A percentile compares a stretch with the other conserved stretches of the same genome.
Evolutionary conservation across 805 yeast species (phyloP).

Genomic region (Sugiyamaella mastotermitis): DNA sequence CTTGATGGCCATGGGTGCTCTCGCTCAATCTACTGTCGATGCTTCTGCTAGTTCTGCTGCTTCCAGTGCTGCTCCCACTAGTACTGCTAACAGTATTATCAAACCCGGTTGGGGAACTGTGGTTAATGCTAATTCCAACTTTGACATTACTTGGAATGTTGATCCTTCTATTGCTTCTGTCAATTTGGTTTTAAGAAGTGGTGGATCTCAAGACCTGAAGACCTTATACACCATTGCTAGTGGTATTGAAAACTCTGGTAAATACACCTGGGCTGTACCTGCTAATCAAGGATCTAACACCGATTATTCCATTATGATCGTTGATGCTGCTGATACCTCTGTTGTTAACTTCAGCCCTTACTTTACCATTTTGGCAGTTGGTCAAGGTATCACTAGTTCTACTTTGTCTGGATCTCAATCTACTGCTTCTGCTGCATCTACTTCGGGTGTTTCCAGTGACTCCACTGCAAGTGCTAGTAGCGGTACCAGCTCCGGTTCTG

Average conservation of each 20-base stretch:
- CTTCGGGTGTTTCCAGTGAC: conserved; percentile 10
- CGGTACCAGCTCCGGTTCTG: conserved; percentile 8
- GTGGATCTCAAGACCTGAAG: conserved; percentile 23
- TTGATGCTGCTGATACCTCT: conserved; percentile 12
- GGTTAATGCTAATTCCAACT: conserved; percentile 24
- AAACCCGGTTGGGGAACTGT: conserved; percentile 24
- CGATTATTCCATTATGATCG: conserved; percentile 25
- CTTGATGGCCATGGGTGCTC: conserved; percentile 1
- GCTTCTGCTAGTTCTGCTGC: background rate
- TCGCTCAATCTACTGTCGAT: background rate
- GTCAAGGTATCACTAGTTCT: conserved; percentile 18
- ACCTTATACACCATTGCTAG: conserved; percentile 24
- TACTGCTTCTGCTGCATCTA: conserved; percentile 10
- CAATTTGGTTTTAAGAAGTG: conserved; percentile 24
- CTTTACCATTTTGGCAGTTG: conserved; percentile 22
- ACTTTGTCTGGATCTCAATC: conserved; percentile 9
- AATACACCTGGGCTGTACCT: conserved; percentile 26
- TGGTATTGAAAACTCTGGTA: conserved; percentile 25
- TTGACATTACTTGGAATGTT: conserved; percentile 28
- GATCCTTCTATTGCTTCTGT: conserved; percentile 22
- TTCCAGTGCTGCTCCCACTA: conserved; percentile 15
- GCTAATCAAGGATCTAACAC: conserved; percentile 15
- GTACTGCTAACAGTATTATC: conserved; percentile 20
- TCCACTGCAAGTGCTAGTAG: conserved; percentile 11
- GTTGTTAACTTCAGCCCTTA: conserved; percentile 26